Evolutionary conservation across 169 alveolate species (phyloP).

Genomic region (Cryptosporidium ubiquitum): DNA sequence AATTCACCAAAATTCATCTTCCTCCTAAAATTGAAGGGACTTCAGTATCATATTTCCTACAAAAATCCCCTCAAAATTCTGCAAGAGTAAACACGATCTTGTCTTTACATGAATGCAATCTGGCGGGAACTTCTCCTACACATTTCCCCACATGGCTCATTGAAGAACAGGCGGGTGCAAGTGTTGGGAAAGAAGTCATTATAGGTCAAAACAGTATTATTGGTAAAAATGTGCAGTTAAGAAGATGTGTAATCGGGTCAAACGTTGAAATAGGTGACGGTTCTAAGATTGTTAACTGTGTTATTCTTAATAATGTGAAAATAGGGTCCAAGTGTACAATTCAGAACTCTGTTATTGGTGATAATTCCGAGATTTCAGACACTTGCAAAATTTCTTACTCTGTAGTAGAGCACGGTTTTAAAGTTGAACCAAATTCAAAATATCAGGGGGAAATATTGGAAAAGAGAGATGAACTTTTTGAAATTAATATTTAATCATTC

Average conservation of each 20-base stretch:
- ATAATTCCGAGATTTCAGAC: background rate
- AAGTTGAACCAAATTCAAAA: constrained; percentile 32
- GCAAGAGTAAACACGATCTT: constrained; percentile 37
- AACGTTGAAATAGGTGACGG: constrained; percentile 60
- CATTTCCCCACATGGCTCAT: constrained; percentile 33
- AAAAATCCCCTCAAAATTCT: background rate
- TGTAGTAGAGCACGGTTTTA: constrained; percentile 13
- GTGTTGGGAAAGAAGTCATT: constrained; percentile 51
- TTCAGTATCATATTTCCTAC: constrained; percentile 23
- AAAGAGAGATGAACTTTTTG: constrained; percentile 54
- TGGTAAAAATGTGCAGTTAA: constrained; percentile 55
- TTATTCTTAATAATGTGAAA: constrained; percentile 24
- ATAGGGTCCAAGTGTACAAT: constrained; percentile 60
- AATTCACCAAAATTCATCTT: constrained; percentile 26
- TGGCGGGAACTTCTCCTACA: constrained; percentile 33
- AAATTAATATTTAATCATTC: background rate
- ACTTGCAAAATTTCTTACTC: constrained; percentile 54
- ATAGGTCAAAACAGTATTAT: constrained; percentile 9
- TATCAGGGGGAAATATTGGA: constrained; percentile 48
- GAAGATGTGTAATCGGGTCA: constrained; percentile 35
- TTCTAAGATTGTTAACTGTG: constrained; percentile 44
- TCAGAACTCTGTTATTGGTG: constrained; percentile 53
- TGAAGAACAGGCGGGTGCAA: background rate
- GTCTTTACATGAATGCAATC: constrained; percentile 44
- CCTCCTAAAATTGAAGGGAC: constrained; percentile 67